Base-by-base conservation (phyloP, 345 rosid genomes). In the thale cress (Arabidopsis thaliana) region DNA sequence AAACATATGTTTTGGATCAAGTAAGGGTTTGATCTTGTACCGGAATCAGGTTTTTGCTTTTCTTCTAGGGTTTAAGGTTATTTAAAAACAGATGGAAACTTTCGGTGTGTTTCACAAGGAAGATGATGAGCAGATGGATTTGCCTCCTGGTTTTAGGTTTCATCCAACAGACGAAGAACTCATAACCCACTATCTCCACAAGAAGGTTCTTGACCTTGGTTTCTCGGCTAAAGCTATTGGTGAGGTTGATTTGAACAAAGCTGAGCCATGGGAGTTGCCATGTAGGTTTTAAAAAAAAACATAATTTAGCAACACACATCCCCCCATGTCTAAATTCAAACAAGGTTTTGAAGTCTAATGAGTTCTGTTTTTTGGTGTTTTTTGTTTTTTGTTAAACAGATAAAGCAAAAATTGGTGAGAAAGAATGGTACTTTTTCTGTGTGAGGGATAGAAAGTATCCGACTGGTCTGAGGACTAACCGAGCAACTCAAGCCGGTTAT, bases 91-190 rank as follows among this genome's bases (percentile, higher is more conserved):
- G 64, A 90, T 89, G 91, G 89, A 82, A 69, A 62, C 74, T 36
- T 60, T 78, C 71, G 48, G 76, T 50, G 84, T 61, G 37, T 7
- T 80, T 70, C 85, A 63, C n/a, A 83, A 78, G 82, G 97, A 84
- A 73, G 91, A 85, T 62, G 91, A 83, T 34, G 76, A 77, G 67
- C 81, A 78, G 79, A 86, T 91, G 79, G 93, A 88, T 77, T 84
- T 94, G 71, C 98, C 93, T 0, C 98, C 98, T 3, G 98, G 98
- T 1, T 93, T 93, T 66, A 71, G 97, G 50, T 93, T 93, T 79
- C 96, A 91, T 80, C 98, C 98, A 3, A 93, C 96, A 4, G 98
- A 93, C 42, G 98, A 93, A 84, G 98, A 93, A 80, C 98, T 93
- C 67, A 94, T 94, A 68, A 82, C 85, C 36, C 91, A 90, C 78